Evolutionary conservation across 495 filamentous ascomycete species (phyloP).

Genomic region (Pyrenula massariospora): DNA sequence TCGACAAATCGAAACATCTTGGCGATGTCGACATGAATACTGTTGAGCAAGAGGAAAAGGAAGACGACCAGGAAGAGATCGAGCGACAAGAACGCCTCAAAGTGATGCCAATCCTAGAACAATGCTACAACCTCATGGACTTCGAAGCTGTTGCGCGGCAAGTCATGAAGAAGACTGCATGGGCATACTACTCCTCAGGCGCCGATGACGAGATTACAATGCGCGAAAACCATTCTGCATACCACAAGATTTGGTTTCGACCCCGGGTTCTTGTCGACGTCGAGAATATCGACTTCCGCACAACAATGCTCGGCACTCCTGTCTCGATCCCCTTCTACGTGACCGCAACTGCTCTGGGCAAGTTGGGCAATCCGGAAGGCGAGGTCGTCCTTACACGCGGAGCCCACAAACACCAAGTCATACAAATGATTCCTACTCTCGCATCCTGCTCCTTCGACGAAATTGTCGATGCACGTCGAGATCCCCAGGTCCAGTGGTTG

Average conservation of each 20-base stretch:
- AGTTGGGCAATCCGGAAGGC: slow-evolving; percentile 79
- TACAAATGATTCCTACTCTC: slow-evolving; percentile 98
- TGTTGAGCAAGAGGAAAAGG: slow-evolving; percentile 59
- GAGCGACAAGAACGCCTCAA: slow-evolving; percentile 64
- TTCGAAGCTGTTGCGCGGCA: slow-evolving; percentile 82
- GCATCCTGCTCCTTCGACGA: slow-evolving; percentile 97
- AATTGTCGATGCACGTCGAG: slow-evolving; percentile 73
- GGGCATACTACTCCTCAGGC: slow-evolving; percentile 93
- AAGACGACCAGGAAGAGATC: slow-evolving; percentile 62
- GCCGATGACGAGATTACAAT: slow-evolving; percentile 97
- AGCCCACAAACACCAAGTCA: slow-evolving; percentile 71
- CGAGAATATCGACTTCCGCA: slow-evolving; percentile 70
- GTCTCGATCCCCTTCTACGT: slow-evolving; percentile 80
- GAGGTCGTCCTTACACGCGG: slow-evolving; percentile 83
- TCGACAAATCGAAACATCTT: slow-evolving; percentile 78
- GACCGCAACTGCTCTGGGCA: slow-evolving; percentile 83
- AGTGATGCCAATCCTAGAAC: slow-evolving; percentile 68
- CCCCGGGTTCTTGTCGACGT: slow-evolving; percentile 79
- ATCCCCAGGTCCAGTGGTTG: slow-evolving; percentile 86
- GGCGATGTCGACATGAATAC: slow-evolving; percentile 85
- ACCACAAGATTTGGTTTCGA: slow-evolving; percentile 96
- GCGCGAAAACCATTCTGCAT: slow-evolving; percentile 92
- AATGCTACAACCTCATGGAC: slow-evolving; percentile 92
- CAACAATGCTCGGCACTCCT: slow-evolving; percentile 84
- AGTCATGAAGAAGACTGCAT: slow-evolving; percentile 89